A percentile compares a stretch with the other conserved stretches of the same genome.
Evolutionary conservation across 805 yeast genomes (phyloP).

Genomic region (Spathaspora passalidarum): DNA sequence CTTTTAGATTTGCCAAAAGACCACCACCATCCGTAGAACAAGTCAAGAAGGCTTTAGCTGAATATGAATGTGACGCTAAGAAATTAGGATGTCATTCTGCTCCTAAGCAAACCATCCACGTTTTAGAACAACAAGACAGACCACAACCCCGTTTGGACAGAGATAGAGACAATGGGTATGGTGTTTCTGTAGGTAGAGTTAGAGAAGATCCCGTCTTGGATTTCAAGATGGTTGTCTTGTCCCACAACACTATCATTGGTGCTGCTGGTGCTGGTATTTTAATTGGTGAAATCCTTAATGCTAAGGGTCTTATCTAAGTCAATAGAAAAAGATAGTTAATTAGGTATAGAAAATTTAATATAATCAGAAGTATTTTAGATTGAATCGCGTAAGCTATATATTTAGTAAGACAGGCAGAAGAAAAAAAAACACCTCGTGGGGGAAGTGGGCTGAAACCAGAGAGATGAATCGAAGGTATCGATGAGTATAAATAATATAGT

Average conservation of each 20-base stretch:
- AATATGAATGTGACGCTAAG: conserved; percentile 81
- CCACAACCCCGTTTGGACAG: conserved; percentile 98
- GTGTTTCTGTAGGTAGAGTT: conserved; percentile 91
- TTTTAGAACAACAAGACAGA: conserved; percentile 85
- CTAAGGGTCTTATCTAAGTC: conserved; percentile 66
- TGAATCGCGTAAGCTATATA: too few relatives aligned
- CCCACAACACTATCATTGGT: conserved; percentile 96
- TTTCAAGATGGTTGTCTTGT: conserved; percentile 93
- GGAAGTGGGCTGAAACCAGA: not conserved
- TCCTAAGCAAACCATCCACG: conserved; percentile 88
- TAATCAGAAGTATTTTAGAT: not conserved
- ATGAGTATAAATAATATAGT: not conserved
- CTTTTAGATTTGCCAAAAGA: conserved; percentile 75
- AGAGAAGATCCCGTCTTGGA: conserved; percentile 93
- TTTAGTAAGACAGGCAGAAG: not conserved
- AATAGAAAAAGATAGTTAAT: too few relatives aligned
- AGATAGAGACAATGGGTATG: conserved; percentile 89
- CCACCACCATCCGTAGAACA: conserved; percentile 85
- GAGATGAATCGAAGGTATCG: not conserved
- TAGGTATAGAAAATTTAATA: not conserved
- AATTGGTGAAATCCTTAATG: conserved; percentile 85
- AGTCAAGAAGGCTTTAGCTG: conserved; percentile 64
- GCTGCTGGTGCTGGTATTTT: conserved; percentile 98
- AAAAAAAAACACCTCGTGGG: not conserved
- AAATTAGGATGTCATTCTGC: conserved; percentile 84